Evolutionary conservation across 305 asterid genomes (phyloP), one percentile per base, ranked within the genome.

Genomic region (Fraxinus latifolia): DNA sequence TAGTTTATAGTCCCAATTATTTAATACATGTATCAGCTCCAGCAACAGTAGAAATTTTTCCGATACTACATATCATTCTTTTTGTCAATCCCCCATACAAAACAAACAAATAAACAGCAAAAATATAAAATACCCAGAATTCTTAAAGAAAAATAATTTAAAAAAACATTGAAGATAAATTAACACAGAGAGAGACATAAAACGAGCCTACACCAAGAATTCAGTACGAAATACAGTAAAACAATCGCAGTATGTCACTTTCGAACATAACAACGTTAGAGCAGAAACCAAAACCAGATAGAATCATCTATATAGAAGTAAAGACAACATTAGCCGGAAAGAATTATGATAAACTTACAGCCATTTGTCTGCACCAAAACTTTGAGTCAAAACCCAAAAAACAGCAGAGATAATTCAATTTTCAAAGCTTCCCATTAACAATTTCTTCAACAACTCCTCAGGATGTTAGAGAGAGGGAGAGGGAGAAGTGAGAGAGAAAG

Each of bases 301-400:
- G 42, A 58, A 15, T 14, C 37, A 23, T 4, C 29, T 9, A 6
- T 39, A 31, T 37, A 79, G 27, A 12, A 14, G 21, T 19, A 42
- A 27, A 11, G 29, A 31, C 2, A 25, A 75, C 37, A 42, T 11
- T 9, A 47, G 55, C 37, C n/a, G 60, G 62, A 55, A 7, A 68
- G 71, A 76, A 74, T 19, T 1, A 34, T 44, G 55, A 70, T 3
- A 50, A 53, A 83, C 93, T 87, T 85, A 90, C 93, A 70, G 92
- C 90, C 93, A 90, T 90, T 82, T 80, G 47, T 29, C 9, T 44
- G 79, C 80, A 53, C 73, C 27, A 62, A 87, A 65, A 83, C n/a
- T 58, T 82, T n/a, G 70, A 76, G 82, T 55, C 42, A 77, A 82
- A 82, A 42, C 83, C 74, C 87, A 81, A 83, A 21, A 87, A 81